Conservation (phyloP, 805 yeast species). For the Ogataea kodamae region DNA sequence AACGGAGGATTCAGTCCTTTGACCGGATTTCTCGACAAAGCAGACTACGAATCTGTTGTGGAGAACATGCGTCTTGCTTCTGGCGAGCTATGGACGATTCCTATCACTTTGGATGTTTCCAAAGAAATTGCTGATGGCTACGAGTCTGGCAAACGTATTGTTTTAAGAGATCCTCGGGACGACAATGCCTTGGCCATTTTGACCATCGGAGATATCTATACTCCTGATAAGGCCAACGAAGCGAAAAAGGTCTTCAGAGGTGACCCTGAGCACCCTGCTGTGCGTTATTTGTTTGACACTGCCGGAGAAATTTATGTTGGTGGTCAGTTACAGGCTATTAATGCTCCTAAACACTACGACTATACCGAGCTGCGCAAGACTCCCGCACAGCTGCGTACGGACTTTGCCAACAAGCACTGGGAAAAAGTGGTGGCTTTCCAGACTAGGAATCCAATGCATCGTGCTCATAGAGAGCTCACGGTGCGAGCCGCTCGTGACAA, state of each 20-base stretch:
- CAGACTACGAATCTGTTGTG: slow-evolving; percentile 68
- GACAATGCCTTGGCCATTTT: slow-evolving; percentile 76
- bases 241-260: slow-evolving; percentile 90
- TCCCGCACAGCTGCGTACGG: slow-evolving; percentile 85
- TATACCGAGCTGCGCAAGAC: slow-evolving; percentile 84
- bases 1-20: slow-evolving; percentile 94
- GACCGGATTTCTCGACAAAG: slow-evolving; percentile 61
- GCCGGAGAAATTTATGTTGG: slow-evolving; percentile 88
- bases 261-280: slow-evolving; percentile 95
- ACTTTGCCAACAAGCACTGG: slow-evolving; percentile 82
- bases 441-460: slow-evolving; percentile 97
- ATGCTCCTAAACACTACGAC: slow-evolving; percentile 84
- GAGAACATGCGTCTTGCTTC: slow-evolving; percentile 63
- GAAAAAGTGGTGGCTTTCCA: slow-evolving; percentile 91
- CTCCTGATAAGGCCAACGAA: slow-evolving; percentile 75
- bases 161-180: slow-evolving; percentile 78
- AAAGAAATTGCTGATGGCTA: slow-evolving; percentile 45
- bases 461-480: slow-evolving; percentile 95
- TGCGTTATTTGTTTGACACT: slow-evolving; percentile 62
- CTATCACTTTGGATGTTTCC: slow-evolving; percentile 81
- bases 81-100: slow-evolving; percentile 88
- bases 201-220: slow-evolving; percentile 73
- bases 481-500: slow-evolving; percentile 95
- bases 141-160: slow-evolving; percentile 58
- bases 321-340: slow-evolving; percentile 81